Conservation (phyloP, 2,329 filamentous ascomycete genomes). For the Cladosporium sp. region DNA sequence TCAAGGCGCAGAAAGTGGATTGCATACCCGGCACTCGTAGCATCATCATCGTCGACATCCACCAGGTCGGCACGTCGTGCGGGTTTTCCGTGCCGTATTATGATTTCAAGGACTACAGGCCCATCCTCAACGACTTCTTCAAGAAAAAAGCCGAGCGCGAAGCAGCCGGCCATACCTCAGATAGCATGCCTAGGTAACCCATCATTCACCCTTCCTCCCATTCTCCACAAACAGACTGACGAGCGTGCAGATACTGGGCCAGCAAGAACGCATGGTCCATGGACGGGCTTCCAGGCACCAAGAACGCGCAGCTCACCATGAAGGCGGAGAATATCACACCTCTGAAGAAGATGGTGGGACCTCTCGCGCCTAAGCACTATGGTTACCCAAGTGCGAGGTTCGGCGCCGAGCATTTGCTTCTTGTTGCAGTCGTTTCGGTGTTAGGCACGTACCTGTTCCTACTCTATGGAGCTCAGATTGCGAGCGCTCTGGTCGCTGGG, state of each 20-base stretch:
- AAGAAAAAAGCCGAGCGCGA: conserved; percentile 41
- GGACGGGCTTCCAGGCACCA: conserved; percentile 48
- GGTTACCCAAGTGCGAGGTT: conserved; percentile 5
- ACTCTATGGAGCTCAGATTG: conserved; percentile 9
- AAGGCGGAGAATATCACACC: conserved; percentile 40
- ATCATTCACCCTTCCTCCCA: neutral
- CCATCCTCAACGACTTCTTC: conserved; percentile 44
- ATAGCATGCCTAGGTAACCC: conserved; percentile 42
- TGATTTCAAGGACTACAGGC: conserved; percentile 44
- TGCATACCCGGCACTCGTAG: conserved; percentile 41
- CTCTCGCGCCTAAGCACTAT: conserved; percentile 17
- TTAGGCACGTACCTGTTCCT: conserved; percentile 3
- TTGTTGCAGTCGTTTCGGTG: neutral
- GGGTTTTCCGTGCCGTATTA: conserved; percentile 48
- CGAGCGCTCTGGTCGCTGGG: neutral
- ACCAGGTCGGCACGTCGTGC: conserved; percentile 46
- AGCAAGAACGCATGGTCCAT: conserved; percentile 46
- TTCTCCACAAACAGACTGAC: neutral
- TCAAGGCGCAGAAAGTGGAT: conserved; percentile 36
- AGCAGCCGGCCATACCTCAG: conserved; percentile 38
- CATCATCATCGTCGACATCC: conserved; percentile 45
- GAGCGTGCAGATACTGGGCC: conserved; percentile 43
- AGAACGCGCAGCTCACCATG: conserved; percentile 40
- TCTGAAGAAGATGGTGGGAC: conserved; percentile 47
- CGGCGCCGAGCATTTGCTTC: conserved; percentile 3